Base-by-base conservation (phyloP, 2,329 filamentous ascomycete genomes). In the Chaetothyriales sp. region DNA sequence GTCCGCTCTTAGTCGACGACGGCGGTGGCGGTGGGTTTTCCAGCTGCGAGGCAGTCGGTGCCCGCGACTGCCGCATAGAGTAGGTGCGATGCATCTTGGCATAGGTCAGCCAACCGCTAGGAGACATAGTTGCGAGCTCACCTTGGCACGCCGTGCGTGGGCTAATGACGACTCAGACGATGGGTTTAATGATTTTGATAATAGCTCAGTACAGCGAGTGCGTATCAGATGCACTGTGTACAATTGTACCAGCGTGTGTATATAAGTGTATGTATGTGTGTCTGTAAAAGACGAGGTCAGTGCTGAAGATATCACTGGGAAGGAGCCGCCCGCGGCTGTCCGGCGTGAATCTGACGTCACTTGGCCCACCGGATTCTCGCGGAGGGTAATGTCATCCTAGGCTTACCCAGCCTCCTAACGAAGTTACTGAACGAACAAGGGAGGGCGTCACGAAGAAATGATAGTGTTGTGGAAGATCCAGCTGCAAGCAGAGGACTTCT, bases 11-110 rank as follows among this genome's bases (percentile, higher is more conserved):
- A 60, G 92, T 98, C 61, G 84, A 84, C 22, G 90, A 95, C 18
- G 87, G 73, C 56, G 92, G 90, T 57, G 92, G 92, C 56, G 89
- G 92, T 48, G 92, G 92, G 71, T 89, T 97, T 81, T 97, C 77
- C 56, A 86, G 76, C 68, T 87, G 82, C 66, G 89, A 94, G 66
- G 92, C 92, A 60, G 92, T 98, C 47, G 92, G 92, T 71, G 88
- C 88, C 78, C 92, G 84, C 71, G 86, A 85, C 73, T 94, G 86
- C 83, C 92, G 89, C 92, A 95, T 94, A 64, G 89, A 95, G 71
- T 97, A 98, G 60, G 92, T 95, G 70, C 90, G 89, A 80, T 98
- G 92, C 90, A 98, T 98, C 58, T 57, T 65, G 64, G 53, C 20
- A 33, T 28, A 15, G 33, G 10, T 40, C 33, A 40, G 33, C 33